A percentile compares a stretch with the other conserved stretches of the same genome.
phyloP scores from a whole-genome alignment of 768 basidiomycete species.

The Suillus hirtellus region DNA sequence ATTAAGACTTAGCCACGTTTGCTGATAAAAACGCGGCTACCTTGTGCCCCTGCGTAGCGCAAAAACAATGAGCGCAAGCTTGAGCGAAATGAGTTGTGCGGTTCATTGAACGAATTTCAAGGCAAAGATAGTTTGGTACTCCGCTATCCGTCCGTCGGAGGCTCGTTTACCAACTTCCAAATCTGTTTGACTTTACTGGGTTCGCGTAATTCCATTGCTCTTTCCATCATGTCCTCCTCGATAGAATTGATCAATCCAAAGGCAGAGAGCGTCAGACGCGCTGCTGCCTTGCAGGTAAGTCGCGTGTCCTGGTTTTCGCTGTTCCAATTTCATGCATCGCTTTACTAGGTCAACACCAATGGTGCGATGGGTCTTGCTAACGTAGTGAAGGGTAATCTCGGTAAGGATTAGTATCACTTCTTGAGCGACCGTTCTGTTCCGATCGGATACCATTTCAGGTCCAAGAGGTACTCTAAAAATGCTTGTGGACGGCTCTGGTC shows the following conservation, averaged over 20 bases:
- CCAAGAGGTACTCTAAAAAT: constrained; percentile 98
- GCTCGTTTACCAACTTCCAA: constrained; percentile 11
- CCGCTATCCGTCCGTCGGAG: constrained; percentile 23
- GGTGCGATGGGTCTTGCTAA: constrained; percentile 97
- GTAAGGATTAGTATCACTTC: constrained; percentile 46
- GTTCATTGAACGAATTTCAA: constrained; percentile 20
- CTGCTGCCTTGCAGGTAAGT: constrained; percentile 85
- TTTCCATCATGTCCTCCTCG: constrained; percentile 59
- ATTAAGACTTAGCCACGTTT: constrained; percentile 23
- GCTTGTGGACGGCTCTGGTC: constrained; percentile 97
- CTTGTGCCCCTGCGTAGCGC: constrained; percentile 31
- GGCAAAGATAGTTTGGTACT: constrained; percentile 26
- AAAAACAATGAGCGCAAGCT: constrained; percentile 19
- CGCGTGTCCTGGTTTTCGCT: constrained; percentile 17
- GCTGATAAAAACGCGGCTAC: constrained; percentile 29
- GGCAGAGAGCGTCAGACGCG: constrained; percentile 88
- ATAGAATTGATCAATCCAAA: constrained; percentile 97
- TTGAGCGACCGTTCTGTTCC: constrained; percentile 13
- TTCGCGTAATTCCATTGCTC: constrained; percentile 9
- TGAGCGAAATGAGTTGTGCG: constrained; percentile 23
- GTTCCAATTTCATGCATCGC: constrained; percentile 21
- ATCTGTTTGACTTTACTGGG: constrained; percentile 8
- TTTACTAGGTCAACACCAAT: constrained; percentile 77
- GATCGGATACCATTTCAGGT: constrained; percentile 50
- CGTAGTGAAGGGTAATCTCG: constrained; percentile 96